Percentiles rank a stretch among this genome's conserved stretches.
Conservation (phyloP, 345 rosid species). For the Citrus reticulata region DNA sequence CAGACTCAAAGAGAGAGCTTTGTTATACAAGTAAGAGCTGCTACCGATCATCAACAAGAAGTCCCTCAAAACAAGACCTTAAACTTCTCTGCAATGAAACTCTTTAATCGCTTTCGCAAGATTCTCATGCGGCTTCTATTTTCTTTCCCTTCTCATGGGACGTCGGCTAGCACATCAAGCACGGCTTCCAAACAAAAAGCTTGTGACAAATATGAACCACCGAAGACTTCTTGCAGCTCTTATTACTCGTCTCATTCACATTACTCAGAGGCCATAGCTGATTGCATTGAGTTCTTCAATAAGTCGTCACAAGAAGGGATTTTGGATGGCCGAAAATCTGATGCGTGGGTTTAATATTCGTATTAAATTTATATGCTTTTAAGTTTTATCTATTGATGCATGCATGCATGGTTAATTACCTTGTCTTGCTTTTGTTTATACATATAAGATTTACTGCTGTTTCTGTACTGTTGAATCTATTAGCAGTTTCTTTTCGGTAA, state of each 20-base stretch:
- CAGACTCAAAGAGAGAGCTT: slow-evolving; percentile 35
- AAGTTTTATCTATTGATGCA: background rate
- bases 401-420: background rate
- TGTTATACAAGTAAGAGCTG: slow-evolving; percentile 40
- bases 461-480: background rate
- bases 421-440: background rate
- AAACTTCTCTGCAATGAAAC: slow-evolving; percentile 63
- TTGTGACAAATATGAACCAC: slow-evolving; percentile 62
- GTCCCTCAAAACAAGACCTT: slow-evolving; percentile 2
- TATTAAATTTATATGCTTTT: no score
- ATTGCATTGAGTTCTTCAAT: slow-evolving; percentile 93
- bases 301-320: slow-evolving; percentile 62
- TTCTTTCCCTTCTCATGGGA: slow-evolving; percentile 38
- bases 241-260: slow-evolving; percentile 83
- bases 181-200: slow-evolving; percentile 20
- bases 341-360: slow-evolving; percentile 36
- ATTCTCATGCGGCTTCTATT: slow-evolving; percentile 57
- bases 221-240: slow-evolving; percentile 82
- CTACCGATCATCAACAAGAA: slow-evolving; percentile 3
- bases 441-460: background rate
- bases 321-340: slow-evolving; percentile 38
- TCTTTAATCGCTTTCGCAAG: slow-evolving; percentile 63
- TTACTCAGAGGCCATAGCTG: slow-evolving; percentile 82
- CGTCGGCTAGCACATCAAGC: slow-evolving; percentile 14
- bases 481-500: slow-evolving; percentile 3